A percentile compares a stretch with the other conserved stretches of the same genome.
phyloP scores from a whole-genome alignment of 2,329 filamentous ascomycete genomes.

The Scedosporium dehoogii region DNA sequence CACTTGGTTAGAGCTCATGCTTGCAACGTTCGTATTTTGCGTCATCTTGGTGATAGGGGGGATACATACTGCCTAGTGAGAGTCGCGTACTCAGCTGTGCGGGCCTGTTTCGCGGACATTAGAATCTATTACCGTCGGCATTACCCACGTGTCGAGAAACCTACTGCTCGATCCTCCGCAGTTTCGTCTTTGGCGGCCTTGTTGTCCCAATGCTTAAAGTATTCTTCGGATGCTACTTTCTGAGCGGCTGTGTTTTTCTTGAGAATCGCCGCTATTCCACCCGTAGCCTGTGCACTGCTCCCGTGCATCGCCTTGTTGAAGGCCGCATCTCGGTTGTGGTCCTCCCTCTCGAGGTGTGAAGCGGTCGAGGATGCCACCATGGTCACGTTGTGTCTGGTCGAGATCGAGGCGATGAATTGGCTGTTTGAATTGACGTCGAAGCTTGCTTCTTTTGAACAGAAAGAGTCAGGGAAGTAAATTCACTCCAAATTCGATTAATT shows the following conservation, averaged over 20 bases:
- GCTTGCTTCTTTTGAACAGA: constrained; percentile 8
- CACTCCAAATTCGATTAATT: no score
- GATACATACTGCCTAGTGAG: constrained; percentile 74
- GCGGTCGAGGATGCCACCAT: constrained; percentile 27
- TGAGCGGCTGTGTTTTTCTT: constrained; percentile 68
- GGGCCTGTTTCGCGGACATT: constrained; percentile 41
- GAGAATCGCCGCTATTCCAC: constrained; percentile 74
- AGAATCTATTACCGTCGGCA: background rate
- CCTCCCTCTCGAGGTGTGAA: constrained; percentile 62
- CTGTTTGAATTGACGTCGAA: background rate
- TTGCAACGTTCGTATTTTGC: background rate
- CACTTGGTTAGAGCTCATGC: background rate
- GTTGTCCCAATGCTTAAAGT: constrained; percentile 96
- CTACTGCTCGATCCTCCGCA: constrained; percentile 66
- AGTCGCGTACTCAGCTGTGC: constrained; percentile 82
- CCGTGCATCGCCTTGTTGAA: constrained; percentile 88
- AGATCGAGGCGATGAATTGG: constrained; percentile 5
- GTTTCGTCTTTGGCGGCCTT: constrained; percentile 73
- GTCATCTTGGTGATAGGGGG: constrained; percentile 11
- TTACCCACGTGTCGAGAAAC: constrained; percentile 13
- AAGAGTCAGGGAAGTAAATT: background rate
- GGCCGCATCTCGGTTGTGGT: constrained; percentile 75
- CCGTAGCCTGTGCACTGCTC: constrained; percentile 54
- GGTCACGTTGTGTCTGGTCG: constrained; percentile 21
- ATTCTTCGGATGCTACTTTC: constrained; percentile 75